Base-by-base conservation (phyloP, 2,329 filamentous ascomycete genomes). In the Neodidymelliopsis sp. region DNA sequence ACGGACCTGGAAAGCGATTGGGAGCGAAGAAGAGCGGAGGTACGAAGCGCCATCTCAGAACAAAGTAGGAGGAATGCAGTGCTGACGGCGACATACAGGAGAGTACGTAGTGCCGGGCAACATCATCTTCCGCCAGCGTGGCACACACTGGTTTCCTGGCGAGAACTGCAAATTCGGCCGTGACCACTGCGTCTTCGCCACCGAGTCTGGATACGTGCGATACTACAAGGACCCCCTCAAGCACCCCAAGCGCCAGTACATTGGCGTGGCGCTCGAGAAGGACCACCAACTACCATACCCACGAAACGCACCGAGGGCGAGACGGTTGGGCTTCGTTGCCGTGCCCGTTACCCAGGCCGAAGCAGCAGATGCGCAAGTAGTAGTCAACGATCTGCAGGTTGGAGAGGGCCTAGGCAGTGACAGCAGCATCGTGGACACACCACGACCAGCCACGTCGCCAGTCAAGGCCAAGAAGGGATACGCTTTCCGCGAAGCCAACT, bases 51-150 rank as follows among this genome's bases (percentile, higher is more conserved):
- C 12, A 0, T 9, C 23, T 8, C 5, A 4, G 15, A 3, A 35
- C 1, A 18, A n/a, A 19, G 20, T 6, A 25, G 11, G 23, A 7
- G 11, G 24, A 29, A 19, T 25, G 20, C 12, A 23, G 9, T 23
- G 40, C 56, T 59, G 54, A 60, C 36, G 13, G 31, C 30, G 25
- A 38, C 46, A 22, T 39, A 27, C 68, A 92, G 89, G 93, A 71
- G 89, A 97, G 78, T 96, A 88, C 74, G 94, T 99, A 25, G 88
- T 96, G 49, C 89, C 92, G 4, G 94, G 94, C 44, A 97, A 96
- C 79, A 99, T 99, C 75, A 89, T 99, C 76, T 99, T 94, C 84
- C 91, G 91, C 72, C 94, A 99, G 76, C 88, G 93, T 66, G 94
- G 94, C 64, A 95, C 94, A 4, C 84, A 87, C 66, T 99, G 94